Percentiles rank a stretch among this genome's conserved stretches.
These are phyloP conservation scores for Colletotrichum destructivum DNA, from an alignment of 2,329 filamentous ascomycete genomes.

Conservation along the genomic window DNA sequence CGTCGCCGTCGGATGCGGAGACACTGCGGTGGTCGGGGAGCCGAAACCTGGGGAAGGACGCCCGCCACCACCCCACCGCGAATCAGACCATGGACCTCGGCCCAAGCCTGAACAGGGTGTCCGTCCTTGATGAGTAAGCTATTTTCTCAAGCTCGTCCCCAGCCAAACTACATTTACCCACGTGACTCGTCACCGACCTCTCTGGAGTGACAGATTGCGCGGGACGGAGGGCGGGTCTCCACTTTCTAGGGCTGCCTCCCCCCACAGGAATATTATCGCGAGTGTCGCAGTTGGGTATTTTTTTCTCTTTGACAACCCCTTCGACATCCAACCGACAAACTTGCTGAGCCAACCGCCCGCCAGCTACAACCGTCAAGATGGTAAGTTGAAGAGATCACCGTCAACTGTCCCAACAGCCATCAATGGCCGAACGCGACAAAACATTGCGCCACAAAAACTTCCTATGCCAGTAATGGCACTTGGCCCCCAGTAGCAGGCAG, in stretches of 20 bases:
- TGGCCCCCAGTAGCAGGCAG: conserved; percentile 51
- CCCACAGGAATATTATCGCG: conserved; percentile 55
- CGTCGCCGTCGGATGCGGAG: conserved; percentile 28
- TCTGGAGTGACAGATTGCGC: conserved; percentile 36
- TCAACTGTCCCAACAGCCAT: conserved; percentile 8
- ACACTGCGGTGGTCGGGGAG: conserved; percentile 22
- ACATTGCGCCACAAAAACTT: conserved; percentile 33
- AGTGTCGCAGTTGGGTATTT: conserved; percentile 42
- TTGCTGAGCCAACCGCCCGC: conserved; percentile 41
- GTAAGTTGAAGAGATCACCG: conserved; percentile 68
- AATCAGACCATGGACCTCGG: conserved; percentile 36
- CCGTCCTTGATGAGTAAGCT: conserved; percentile 1
- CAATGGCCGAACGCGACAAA: conserved; percentile 14
- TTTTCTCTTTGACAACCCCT: conserved; percentile 46
- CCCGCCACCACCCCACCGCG: conserved; percentile 21
- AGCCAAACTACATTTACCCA: conserved; percentile 43
- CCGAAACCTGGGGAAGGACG: conserved; percentile 34
- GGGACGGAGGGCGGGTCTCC: conserved; percentile 28
- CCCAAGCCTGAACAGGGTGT: conserved; percentile 10
- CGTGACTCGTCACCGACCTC: conserved; percentile 59
- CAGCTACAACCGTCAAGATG: conserved; percentile 74
- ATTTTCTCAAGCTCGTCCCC: conserved; percentile 11
- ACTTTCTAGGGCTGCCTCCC: conserved; percentile 57
- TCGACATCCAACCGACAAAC: conserved; percentile 47
- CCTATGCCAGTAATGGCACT: conserved; percentile 51